These are phyloP conservation scores for Onygenales sp. DNA, from an alignment of 2,329 filamentous ascomycete genomes.

Conservation along the genomic window DNA sequence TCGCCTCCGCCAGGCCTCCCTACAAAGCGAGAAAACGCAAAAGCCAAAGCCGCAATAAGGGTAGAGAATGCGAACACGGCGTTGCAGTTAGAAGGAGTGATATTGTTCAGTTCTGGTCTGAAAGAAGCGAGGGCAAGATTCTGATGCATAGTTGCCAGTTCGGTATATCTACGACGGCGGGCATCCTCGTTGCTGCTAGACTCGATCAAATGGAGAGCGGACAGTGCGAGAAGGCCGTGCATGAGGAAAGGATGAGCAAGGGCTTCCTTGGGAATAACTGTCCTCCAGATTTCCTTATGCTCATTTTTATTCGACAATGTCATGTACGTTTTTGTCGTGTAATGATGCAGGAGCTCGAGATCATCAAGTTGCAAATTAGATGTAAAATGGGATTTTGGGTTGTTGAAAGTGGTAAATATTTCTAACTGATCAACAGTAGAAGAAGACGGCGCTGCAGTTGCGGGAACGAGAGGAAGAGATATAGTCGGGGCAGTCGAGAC, in stretches of 20 bases:
- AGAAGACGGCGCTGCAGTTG: constrained; percentile 3
- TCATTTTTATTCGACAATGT: constrained; percentile 15
- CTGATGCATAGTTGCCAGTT: constrained; percentile 21
- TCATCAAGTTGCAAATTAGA: constrained; percentile 25
- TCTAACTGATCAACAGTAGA: constrained; percentile 11
- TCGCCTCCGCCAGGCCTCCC: constrained; percentile 11
- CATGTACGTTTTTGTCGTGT: constrained; percentile 25
- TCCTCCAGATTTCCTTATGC: constrained; percentile 16
- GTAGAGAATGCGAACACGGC: constrained; percentile 24
- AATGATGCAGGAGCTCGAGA: constrained; percentile 36
- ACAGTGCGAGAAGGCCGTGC: constrained; percentile 19
- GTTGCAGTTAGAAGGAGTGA: constrained; percentile 21
- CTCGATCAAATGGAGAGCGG: constrained; percentile 17
- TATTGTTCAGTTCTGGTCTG: constrained; percentile 15
- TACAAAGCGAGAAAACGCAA: constrained; percentile 16
- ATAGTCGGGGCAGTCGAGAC: background rate
- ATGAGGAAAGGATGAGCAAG: constrained; percentile 18
- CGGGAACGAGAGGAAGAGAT: constrained; percentile 1
- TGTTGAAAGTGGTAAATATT: constrained; percentile 12
- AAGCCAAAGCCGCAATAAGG: constrained; percentile 22
- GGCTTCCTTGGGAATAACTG: constrained; percentile 15
- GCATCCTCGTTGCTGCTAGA: constrained; percentile 16
- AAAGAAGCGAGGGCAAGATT: constrained; percentile 18
- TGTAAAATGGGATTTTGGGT: constrained; percentile 8
- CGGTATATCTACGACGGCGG: constrained; percentile 17